Base-by-base conservation (phyloP, 169 alveolate species). In the Babesia divergens region DNA sequence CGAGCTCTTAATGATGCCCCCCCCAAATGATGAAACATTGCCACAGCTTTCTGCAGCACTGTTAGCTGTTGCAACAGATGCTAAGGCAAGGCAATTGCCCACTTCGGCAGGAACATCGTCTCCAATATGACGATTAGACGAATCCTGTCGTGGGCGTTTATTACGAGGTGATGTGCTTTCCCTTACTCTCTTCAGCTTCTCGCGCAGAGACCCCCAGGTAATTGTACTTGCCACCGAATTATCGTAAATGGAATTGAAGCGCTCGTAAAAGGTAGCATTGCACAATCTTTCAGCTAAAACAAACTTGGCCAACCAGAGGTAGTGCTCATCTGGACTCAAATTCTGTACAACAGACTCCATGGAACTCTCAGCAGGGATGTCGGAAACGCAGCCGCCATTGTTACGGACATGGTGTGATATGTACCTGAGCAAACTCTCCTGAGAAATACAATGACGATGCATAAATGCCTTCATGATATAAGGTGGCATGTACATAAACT, bases 221-320 rank as follows among this genome's bases (percentile, higher is more conserved):
- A 62, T 46, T 20, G 58, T 6, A 1, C n/a, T 14, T 14, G 29
- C 20, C 5, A 7, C n/a, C 14, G 72, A 62, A 18, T 29, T 29
- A 7, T 20, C 9, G 32, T 18, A 7, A 5, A 54, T 6, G 47
- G 47, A 22, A 13, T 11, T 13, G 11, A 50, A 16, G 3, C 32
- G 22, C n/a, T 52, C 68, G 34, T 51, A 66, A 40, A 49, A 66
- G 7, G 7, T 3, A 14, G 68, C 52, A 43, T 76, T 65, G 22
- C 59, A 38, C 22, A 76, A 20, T 16, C 69, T 53, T 35, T 76
- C 85, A 0, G 85, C 70, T 50, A 76, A 34, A 3, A 76, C 85
- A 26, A 34, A 67, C 52, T 66, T 50, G 26, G 74, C 62, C 38
- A 76, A 29, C 85, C 85, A 76, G 37, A 76, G 49, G 40, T 29